A percentile compares a stretch with the other conserved stretches of the same genome.
These are phyloP conservation scores for Cordyceps militaris DNA, from an alignment of 2,329 filamentous ascomycete species.

Conservation along the genomic window DNA sequence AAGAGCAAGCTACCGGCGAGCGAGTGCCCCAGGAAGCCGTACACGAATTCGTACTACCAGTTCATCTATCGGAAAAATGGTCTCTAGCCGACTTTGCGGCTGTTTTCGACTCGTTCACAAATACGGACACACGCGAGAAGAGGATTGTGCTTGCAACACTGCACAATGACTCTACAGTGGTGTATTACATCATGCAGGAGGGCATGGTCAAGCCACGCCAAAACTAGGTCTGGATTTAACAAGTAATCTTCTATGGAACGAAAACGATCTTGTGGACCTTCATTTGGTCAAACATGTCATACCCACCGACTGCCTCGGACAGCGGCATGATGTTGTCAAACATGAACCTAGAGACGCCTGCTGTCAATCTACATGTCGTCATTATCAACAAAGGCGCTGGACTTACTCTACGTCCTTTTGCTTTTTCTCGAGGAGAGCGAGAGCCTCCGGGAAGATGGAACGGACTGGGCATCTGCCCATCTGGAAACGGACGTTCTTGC, in stretches of 20 bases:
- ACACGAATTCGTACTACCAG: conserved; percentile 70
- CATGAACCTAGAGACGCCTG: conserved; percentile 54
- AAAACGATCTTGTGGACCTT: conserved; percentile 70
- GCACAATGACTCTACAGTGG: conserved; percentile 74
- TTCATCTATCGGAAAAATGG: conserved; percentile 67
- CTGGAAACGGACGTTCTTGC: conserved; percentile 65
- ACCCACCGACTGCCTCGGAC: conserved; percentile 57
- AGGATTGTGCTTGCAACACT: conserved; percentile 66
- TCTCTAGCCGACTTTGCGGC: conserved; percentile 57
- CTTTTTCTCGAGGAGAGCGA: conserved; percentile 57
- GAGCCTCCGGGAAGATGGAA: conserved; percentile 59
- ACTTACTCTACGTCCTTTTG: conserved; percentile 59
- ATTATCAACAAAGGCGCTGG: background rate
- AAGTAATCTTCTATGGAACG: conserved; percentile 31
- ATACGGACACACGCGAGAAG: conserved; percentile 48
- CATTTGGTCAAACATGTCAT: conserved; percentile 65
- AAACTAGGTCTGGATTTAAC: conserved; percentile 46
- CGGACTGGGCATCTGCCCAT: conserved; percentile 73
- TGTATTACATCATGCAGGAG: conserved; percentile 80
- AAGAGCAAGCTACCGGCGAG: conserved; percentile 42
- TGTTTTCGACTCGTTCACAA: conserved; percentile 59
- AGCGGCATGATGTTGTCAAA: conserved; percentile 68
- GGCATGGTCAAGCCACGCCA: conserved; percentile 82
- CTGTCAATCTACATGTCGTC: background rate
- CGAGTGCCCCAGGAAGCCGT: conserved; percentile 45